phyloP scores from a whole-genome alignment of 495 filamentous ascomycete genomes.

The Apiosordaria backusii region DNA sequence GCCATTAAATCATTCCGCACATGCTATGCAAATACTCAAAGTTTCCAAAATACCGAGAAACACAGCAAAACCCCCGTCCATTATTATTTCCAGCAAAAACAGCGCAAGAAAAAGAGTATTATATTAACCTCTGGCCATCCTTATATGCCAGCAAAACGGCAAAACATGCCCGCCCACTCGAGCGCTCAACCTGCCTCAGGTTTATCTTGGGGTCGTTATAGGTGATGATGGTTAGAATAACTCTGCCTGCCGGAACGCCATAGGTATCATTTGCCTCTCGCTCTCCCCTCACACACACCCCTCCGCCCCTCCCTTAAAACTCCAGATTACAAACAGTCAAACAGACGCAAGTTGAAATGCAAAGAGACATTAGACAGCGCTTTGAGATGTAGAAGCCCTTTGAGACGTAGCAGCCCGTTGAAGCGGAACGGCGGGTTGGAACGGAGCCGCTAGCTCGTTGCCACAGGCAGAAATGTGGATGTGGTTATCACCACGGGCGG shows the following conservation, averaged over 20 bases:
- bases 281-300: not conserved
- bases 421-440: not conserved
- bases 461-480: constrained; percentile 67
- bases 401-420: not conserved
- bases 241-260: not conserved
- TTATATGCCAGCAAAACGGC: not conserved
- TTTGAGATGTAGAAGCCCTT: not conserved
- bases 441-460: constrained; percentile 24
- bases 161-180: not conserved
- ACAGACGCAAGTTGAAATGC: not conserved
- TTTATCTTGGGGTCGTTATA: not conserved
- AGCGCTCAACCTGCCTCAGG: not conserved
- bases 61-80: not conserved
- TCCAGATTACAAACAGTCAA: not conserved
- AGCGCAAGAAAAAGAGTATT: not conserved
- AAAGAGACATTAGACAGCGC: not conserved
- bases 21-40: not conserved
- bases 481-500: constrained; percentile 67
- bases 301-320: not conserved
- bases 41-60: too few species aligned
- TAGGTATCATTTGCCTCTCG: not conserved
- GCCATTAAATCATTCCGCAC: not conserved
- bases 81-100: not conserved
- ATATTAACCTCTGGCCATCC: not conserved
- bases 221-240: not conserved